Percentiles rank a stretch among this genome's conserved stretches.
These are phyloP conservation scores for Lachnellula arida DNA, from an alignment of 2,329 filamentous ascomycete species.

Conservation along the genomic window DNA sequence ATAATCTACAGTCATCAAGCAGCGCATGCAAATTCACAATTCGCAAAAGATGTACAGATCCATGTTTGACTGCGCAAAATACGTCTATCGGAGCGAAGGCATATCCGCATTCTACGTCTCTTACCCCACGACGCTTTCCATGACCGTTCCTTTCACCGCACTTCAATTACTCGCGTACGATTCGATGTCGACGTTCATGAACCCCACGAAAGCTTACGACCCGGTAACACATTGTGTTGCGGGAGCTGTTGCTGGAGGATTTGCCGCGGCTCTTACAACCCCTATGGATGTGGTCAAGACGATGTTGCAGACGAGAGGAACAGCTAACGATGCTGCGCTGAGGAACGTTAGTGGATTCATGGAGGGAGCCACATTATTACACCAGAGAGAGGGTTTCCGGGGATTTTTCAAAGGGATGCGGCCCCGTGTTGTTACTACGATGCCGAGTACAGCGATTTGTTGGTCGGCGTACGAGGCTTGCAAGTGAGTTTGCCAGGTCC, in stretches of 20 bases:
- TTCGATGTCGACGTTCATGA: constrained; percentile 90
- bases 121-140: constrained; percentile 94
- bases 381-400: constrained; percentile 73
- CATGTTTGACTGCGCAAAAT: constrained; percentile 79
- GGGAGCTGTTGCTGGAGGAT: constrained; percentile 85
- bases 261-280: constrained; percentile 90
- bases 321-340: constrained; percentile 70
- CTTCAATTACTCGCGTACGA: constrained; percentile 98
- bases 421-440: constrained; percentile 88
- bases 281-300: constrained; percentile 99
- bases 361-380: constrained; percentile 26
- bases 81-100: constrained; percentile 84
- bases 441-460: constrained; percentile 99
- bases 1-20: constrained; percentile 77
- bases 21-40: constrained; percentile 97
- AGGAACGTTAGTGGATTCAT: constrained; percentile 32
- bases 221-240: constrained; percentile 91
- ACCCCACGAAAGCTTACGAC: constrained; percentile 80
- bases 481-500: constrained; percentile 47
- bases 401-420: constrained; percentile 94
- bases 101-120: constrained; percentile 94
- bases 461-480: constrained; percentile 76
- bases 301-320: constrained; percentile 87
- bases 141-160: constrained; percentile 97
- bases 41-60: constrained; percentile 83